Evolutionary conservation across 2,329 filamentous ascomycete genomes (phyloP).

Genomic region (Colletotrichum shisoi): DNA sequence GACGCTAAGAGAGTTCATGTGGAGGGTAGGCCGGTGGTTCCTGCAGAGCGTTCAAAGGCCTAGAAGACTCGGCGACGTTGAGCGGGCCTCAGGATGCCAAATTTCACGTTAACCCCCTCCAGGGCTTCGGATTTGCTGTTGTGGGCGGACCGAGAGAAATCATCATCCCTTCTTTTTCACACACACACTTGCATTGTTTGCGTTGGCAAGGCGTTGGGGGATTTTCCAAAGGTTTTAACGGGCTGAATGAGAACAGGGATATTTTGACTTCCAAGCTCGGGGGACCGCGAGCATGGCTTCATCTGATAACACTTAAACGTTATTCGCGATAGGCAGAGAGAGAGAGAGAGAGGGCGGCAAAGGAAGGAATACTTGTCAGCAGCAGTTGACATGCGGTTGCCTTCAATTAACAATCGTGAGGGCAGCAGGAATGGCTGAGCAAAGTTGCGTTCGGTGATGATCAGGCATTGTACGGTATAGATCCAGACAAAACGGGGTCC

Average conservation of each 20-base stretch:
- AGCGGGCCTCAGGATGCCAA: not conserved
- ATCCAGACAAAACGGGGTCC: not conserved
- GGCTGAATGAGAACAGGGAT: conserved; percentile 22
- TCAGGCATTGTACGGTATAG: not conserved
- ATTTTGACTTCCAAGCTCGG: conserved; percentile 2
- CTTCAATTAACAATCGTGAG: not conserved
- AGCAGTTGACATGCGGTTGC: not conserved
- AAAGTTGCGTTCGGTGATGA: not conserved
- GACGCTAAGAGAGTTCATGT: conserved; percentile 46
- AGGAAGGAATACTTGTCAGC: not conserved
- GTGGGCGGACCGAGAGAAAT: not conserved
- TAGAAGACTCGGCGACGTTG: conserved; percentile 13
- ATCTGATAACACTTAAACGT: conserved; percentile 2
- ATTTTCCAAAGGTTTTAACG: conserved; percentile 1
- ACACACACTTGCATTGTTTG: conserved; percentile 34
- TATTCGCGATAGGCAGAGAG: not conserved
- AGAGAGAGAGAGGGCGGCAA: not conserved
- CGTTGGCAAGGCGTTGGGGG: conserved; percentile 38
- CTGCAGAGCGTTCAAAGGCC: conserved; percentile 30
- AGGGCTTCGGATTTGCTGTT: not conserved
- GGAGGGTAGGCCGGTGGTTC: conserved; percentile 29
- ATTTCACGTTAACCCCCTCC: not conserved
- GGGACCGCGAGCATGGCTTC: not conserved
- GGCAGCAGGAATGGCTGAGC: conserved; percentile 14
- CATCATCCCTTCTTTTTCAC: not conserved